phyloP scores from a whole-genome alignment of 2,329 filamentous ascomycete genomes.

The Aspergillus sp. region DNA sequence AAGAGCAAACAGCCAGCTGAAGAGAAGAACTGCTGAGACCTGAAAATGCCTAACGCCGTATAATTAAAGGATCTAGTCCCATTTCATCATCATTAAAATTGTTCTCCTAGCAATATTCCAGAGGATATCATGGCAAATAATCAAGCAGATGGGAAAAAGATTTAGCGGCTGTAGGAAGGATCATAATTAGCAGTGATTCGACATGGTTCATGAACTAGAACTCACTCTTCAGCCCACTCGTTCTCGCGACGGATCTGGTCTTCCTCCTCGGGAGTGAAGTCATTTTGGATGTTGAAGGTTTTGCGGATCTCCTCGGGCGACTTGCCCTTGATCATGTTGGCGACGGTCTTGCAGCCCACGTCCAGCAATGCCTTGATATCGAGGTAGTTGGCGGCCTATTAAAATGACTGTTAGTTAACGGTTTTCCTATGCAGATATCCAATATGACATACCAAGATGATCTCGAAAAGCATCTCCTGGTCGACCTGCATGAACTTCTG shows the following conservation, averaged over 20 bases:
- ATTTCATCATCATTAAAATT: constrained; percentile 1
- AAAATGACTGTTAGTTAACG: constrained; percentile 1
- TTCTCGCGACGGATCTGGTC: constrained; percentile 93
- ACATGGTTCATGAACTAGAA: constrained; percentile 3
- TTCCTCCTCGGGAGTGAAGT: constrained; percentile 98
- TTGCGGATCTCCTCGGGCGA: constrained; percentile 98
- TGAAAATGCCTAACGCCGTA: constrained; percentile 16
- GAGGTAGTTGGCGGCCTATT: constrained; percentile 89
- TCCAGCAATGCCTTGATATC: constrained; percentile 98
- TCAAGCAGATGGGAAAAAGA: neutral
- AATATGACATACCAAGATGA: constrained; percentile 69
- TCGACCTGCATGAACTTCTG: constrained; percentile 99
- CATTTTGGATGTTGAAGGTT: constrained; percentile 99
- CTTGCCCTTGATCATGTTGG: constrained; percentile 99
- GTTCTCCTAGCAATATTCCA: neutral
- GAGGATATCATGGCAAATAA: neutral
- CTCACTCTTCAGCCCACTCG: constrained; percentile 79
- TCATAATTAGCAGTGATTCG: constrained; percentile 5
- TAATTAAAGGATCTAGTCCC: constrained; percentile 6
- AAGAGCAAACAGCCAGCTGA: neutral
- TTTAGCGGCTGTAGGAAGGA: constrained; percentile 44
- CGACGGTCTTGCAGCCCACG: constrained; percentile 97
- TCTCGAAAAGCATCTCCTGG: constrained; percentile 99
- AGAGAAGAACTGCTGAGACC: constrained; percentile 9
- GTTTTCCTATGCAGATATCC: constrained; percentile 1